Conservation (phyloP, 2,329 filamentous ascomycete genomes). For the Passalora sequoiae region DNA sequence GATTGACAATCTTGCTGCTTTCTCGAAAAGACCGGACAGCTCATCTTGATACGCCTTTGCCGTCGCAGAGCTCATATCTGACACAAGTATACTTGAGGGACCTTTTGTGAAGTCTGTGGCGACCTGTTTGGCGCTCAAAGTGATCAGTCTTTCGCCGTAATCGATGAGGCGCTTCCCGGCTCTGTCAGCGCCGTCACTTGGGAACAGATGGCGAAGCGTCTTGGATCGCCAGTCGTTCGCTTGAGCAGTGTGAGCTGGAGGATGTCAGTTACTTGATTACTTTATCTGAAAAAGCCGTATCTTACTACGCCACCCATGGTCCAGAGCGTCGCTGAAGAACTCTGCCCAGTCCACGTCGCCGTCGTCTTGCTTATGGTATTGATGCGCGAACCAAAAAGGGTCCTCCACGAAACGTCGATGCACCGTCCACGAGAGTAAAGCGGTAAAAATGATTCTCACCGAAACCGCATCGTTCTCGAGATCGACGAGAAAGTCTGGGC, state of each 20-base stretch:
- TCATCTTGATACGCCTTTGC: constrained; percentile 1
- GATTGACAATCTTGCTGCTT: constrained; percentile 3
- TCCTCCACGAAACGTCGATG: constrained; percentile 2
- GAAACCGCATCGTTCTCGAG: not conserved
- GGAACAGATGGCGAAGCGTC: constrained; percentile 4
- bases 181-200: not conserved
- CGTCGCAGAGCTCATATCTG: not conserved
- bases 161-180: not conserved
- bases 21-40: not conserved
- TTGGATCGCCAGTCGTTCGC: constrained; percentile 10
- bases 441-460: constrained; percentile 5
- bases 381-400: constrained; percentile 10
- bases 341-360: not conserved
- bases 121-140: not conserved
- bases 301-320: not conserved
- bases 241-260: constrained; percentile 4
- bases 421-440: constrained; percentile 6
- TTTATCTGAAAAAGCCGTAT: not conserved
- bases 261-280: not conserved
- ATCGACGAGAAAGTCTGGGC: not conserved
- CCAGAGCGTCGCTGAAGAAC: not conserved
- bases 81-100: not conserved
- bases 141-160: not conserved
- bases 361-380: not conserved
- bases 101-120: not conserved